Evolutionary conservation across 352 stramenopile genomes (phyloP).

Genomic region (Phytophthora sojae): DNA sequence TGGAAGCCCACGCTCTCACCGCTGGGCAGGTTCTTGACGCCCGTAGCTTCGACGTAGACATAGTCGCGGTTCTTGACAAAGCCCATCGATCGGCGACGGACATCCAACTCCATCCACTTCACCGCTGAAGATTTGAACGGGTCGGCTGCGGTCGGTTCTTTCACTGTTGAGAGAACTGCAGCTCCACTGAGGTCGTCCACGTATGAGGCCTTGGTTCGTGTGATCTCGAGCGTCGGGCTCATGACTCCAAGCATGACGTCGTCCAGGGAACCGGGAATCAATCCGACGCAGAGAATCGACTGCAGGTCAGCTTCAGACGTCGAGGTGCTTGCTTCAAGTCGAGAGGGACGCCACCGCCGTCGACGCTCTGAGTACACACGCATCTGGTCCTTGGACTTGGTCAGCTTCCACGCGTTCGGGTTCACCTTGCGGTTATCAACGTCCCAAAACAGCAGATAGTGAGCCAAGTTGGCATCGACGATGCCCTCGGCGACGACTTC

Average conservation of each 20-base stretch:
- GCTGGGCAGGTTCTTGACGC: constrained; percentile 34
- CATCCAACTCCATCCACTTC: constrained; percentile 45
- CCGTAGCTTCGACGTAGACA: constrained; percentile 62
- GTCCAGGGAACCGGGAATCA: constrained; percentile 29
- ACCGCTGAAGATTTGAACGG: constrained; percentile 41
- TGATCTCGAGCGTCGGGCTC: constrained; percentile 40
- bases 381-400: constrained; percentile 33
- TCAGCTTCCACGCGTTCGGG: constrained; percentile 30
- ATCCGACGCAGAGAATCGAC: constrained; percentile 37
- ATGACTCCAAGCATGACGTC: constrained; percentile 45
- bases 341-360: background rate
- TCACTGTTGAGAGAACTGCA: constrained; percentile 48
- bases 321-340: background rate
- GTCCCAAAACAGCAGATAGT: constrained; percentile 40
- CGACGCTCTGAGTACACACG: constrained; percentile 26
- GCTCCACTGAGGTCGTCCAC: constrained; percentile 45
- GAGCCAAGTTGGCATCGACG: constrained; percentile 29
- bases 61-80: constrained; percentile 54
- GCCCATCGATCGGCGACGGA: constrained; percentile 29
- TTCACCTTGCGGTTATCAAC: constrained; percentile 34
- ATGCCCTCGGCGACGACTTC: constrained; percentile 28
- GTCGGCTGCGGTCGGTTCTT: constrained; percentile 48
- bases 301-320: constrained; percentile 16
- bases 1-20: constrained; percentile 55
- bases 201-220: constrained; percentile 44